Evolutionary conservation across 2,329 filamentous ascomycete species (phyloP).

Genomic region (Clonostachys rosea): DNA sequence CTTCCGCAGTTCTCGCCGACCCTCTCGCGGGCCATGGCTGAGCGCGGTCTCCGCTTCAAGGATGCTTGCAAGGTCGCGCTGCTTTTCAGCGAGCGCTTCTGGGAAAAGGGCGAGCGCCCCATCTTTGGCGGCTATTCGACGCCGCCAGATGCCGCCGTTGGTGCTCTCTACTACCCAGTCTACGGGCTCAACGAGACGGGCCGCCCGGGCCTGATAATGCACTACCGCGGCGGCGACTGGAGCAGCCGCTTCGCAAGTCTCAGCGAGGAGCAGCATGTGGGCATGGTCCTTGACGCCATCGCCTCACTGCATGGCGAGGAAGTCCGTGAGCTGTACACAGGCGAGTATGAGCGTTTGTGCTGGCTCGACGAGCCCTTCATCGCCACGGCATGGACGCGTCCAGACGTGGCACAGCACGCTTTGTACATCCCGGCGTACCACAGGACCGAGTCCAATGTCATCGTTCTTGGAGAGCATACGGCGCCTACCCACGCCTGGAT

Average conservation of each 20-base stretch:
- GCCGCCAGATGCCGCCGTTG: slow-evolving; percentile 19
- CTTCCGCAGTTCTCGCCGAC: slow-evolving; percentile 16
- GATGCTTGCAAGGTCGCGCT: slow-evolving; percentile 23
- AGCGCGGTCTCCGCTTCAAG: slow-evolving; percentile 19
- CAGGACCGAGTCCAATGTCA: slow-evolving; percentile 60
- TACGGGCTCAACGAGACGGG: slow-evolving; percentile 23
- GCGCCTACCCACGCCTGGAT: slow-evolving; percentile 71
- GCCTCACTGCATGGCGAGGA: slow-evolving; percentile 14
- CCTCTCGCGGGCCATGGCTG: slow-evolving; percentile 14
- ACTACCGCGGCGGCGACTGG: slow-evolving; percentile 20
- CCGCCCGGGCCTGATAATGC: slow-evolving; percentile 23
- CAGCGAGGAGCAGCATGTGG: slow-evolving; percentile 9
- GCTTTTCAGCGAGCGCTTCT: slow-evolving; percentile 21
- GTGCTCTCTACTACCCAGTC: slow-evolving; percentile 24
- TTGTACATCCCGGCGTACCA: slow-evolving; percentile 69
- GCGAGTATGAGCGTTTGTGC: slow-evolving; percentile 59
- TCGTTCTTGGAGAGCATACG: slow-evolving; percentile 67
- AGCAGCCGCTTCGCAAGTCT: slow-evolving; percentile 20
- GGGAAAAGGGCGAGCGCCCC: slow-evolving; percentile 18
- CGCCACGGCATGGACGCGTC: slow-evolving; percentile 57
- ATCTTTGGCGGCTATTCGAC: slow-evolving; percentile 23
- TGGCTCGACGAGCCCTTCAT: slow-evolving; percentile 60
- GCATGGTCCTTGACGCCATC: slow-evolving; percentile 47
- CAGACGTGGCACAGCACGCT: slow-evolving; percentile 61
- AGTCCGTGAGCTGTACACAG: slow-evolving; percentile 48